These are phyloP conservation scores for Plantago coronopus DNA, from an alignment of 305 asterid genomes.

Conservation along the genomic window DNA sequence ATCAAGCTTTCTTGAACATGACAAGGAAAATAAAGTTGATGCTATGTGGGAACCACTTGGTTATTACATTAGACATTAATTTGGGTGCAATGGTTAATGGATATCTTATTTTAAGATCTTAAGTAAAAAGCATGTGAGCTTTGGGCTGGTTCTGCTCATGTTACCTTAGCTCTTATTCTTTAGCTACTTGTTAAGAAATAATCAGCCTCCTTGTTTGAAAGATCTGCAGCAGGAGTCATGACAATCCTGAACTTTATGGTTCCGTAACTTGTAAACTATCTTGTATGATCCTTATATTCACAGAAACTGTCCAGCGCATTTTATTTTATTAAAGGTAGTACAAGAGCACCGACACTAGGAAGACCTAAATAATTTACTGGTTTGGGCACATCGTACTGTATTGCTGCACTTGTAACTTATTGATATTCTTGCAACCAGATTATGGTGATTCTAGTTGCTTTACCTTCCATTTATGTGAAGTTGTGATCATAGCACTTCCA, in stretches of 20 bases:
- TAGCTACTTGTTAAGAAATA: slow-evolving; percentile 6
- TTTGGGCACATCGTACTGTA: slow-evolving; percentile 3
- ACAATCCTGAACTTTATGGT: too few relatives aligned
- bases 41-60: too few relatives aligned
- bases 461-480: too few relatives aligned
- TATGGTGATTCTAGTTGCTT: slow-evolving; percentile 4
- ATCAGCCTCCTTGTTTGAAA: too few relatives aligned
- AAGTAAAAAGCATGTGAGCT: neutral
- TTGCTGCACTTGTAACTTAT: slow-evolving; percentile 3
- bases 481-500: too few relatives aligned
- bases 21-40: too few relatives aligned
- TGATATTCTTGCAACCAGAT: neutral
- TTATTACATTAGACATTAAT: too few relatives aligned
- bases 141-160: neutral
- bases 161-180: slow-evolving; percentile 12
- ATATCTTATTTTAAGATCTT: slow-evolving; percentile 3
- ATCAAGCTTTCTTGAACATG: neutral
- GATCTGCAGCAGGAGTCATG: neutral
- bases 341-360: neutral
- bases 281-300: too few relatives aligned
- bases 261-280: too few relatives aligned
- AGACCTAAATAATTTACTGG: neutral
- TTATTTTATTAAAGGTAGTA: neutral
- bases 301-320: too few relatives aligned
- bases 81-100: slow-evolving; percentile 9